Evolutionary conservation across 2,329 filamentous ascomycete genomes (phyloP).

Genomic region (Sporothrix brasiliensis): DNA sequence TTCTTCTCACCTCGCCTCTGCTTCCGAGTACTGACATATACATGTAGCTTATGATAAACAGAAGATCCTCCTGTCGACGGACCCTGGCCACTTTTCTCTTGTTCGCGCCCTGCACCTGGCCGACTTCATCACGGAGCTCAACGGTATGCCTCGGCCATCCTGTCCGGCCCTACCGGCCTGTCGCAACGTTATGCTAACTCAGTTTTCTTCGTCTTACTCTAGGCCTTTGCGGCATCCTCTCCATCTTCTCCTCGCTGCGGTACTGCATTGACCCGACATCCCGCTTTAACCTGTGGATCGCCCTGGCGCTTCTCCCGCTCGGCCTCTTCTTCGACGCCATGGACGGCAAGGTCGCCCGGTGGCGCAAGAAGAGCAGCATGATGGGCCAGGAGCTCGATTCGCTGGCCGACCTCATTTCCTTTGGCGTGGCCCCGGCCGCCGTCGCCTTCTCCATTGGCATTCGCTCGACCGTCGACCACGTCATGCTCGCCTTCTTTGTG

Average conservation of each 20-base stretch:
- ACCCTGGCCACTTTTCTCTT: conserved; percentile 73
- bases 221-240: conserved; percentile 86
- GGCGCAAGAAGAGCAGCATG: conserved; percentile 93
- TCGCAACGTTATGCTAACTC: neutral
- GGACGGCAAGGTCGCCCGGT: conserved; percentile 93
- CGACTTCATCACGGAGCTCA: conserved; percentile 80
- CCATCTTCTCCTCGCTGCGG: conserved; percentile 89
- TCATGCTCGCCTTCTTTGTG: conserved; percentile 83
- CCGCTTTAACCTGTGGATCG: conserved; percentile 73
- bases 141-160: conserved; percentile 58
- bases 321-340: conserved; percentile 97
- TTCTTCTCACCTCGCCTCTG: neutral
- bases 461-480: conserved; percentile 79
- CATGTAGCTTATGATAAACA: conserved; percentile 66
- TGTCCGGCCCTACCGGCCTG: neutral
- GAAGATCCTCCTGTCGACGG: conserved; percentile 68
- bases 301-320: conserved; percentile 85
- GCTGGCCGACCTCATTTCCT: conserved; percentile 92
- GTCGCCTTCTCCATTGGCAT: conserved; percentile 88
- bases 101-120: conserved; percentile 74
- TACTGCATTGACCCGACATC: conserved; percentile 77
- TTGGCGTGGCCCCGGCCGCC: conserved; percentile 85
- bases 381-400: conserved; percentile 99
- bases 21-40: neutral
- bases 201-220: neutral